Evolutionary conservation across 2,329 filamentous ascomycete genomes (phyloP), one percentile per base, ranked within the genome.

Genomic region (Fulvia fulva): DNA sequence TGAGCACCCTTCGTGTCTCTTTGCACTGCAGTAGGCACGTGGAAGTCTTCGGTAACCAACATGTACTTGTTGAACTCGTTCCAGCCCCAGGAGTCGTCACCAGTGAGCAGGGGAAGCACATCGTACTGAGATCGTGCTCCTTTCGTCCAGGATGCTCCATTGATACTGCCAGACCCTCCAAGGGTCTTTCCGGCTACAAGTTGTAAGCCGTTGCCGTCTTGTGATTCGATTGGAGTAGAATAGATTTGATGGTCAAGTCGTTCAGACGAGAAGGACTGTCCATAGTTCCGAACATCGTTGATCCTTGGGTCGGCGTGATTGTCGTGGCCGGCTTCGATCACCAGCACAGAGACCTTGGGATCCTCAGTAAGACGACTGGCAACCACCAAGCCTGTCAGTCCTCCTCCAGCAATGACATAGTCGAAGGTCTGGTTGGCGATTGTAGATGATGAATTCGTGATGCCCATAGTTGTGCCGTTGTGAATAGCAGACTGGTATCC

Each of bases 121-220:
- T 70, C 62, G 37, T 68, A 70, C 53, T 68, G 67, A 9, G 65
- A 65, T 32, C 55, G 59, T 26, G 66, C 53, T 9, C 67, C 67
- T 43, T 70, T 70, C n/a, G 67, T 68, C 67, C 66, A 68, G 28
- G 58, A 63, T 12, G 67, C 67, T 14, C 67, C 67, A 37, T 68
- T 70, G 21, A 70, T 56, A 30, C 62, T 64, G 44, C 61, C 65
- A 46, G 61, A 66, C 1, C 67, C 67, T 30, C 67, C 67, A 7
- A 68, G 65, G 8, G 60, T 68, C 53, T 63, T 67, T 45, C 67
- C 67, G 3, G 67, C 65, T 21, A 65, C 65, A 12, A 70, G 57
- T 7, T 58, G 63, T 6, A 67, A 60, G 25, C 41, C 43, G 0
- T 53, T 52, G 45, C 56, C 50, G 45, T 67, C 59, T 52, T 68